phyloP scores from a whole-genome alignment of 2,329 filamentous ascomycete species.

The Canariomyces notabilis region DNA sequence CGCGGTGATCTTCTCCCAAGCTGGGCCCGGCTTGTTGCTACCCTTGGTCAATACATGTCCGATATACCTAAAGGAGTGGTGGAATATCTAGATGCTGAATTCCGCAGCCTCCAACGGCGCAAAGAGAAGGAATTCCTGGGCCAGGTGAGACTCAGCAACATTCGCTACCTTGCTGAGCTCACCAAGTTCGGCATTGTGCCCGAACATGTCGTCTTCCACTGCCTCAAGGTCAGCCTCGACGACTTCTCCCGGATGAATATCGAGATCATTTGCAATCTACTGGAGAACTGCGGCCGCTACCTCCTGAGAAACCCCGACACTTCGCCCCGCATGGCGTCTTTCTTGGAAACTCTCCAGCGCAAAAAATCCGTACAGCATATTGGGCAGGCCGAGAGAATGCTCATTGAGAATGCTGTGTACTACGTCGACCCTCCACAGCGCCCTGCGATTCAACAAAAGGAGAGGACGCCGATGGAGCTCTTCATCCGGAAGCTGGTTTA shows the following conservation, averaged over 20 bases:
- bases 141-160: slow-evolving; percentile 87
- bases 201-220: slow-evolving; percentile 98
- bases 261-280: slow-evolving; percentile 91
- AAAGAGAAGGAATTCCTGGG: slow-evolving; percentile 98
- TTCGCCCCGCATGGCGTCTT: slow-evolving; percentile 85
- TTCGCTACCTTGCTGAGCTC: slow-evolving; percentile 94
- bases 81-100: slow-evolving; percentile 90
- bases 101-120: slow-evolving; percentile 89
- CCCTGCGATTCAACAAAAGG: slow-evolving; percentile 92
- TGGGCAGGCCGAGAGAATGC: slow-evolving; percentile 92
- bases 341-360: slow-evolving; percentile 87
- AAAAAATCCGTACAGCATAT: slow-evolving; percentile 96
- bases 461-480: slow-evolving; percentile 85
- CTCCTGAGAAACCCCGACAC: slow-evolving; percentile 89
- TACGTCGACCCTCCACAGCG: slow-evolving; percentile 95
- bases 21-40: slow-evolving; percentile 90
- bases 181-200: slow-evolving; percentile 98
- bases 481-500: slow-evolving; percentile 93
- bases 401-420: slow-evolving; percentile 96
- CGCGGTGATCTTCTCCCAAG: slow-evolving; percentile 84
- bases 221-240: slow-evolving; percentile 92
- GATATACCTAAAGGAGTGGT: slow-evolving; percentile 92
- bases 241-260: slow-evolving; percentile 99
- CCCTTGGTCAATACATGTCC: slow-evolving; percentile 86
- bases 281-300: slow-evolving; percentile 96